Percentiles rank a stretch among this genome's conserved stretches.
These are phyloP conservation scores for Geotrichum fermentans DNA, from an alignment of 1,139 yeast genomes.

Conservation along the genomic window DNA sequence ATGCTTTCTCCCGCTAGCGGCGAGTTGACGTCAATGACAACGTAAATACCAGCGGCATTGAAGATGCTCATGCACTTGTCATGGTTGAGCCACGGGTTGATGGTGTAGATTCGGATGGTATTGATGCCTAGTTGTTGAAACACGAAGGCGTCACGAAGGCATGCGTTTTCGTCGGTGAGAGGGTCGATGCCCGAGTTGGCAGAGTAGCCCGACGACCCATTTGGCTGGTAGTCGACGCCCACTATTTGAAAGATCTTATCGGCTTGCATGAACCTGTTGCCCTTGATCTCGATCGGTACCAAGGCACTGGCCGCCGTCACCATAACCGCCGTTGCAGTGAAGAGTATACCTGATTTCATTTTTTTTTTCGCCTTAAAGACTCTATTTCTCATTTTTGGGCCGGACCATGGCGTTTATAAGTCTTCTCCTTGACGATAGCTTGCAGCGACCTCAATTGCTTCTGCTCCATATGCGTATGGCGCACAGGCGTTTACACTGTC, in stretches of 20 bases:
- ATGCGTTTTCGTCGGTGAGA: constrained; percentile 61
- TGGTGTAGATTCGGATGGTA: constrained; percentile 80
- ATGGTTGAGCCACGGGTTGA: constrained; percentile 78
- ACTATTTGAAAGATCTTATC: constrained; percentile 50
- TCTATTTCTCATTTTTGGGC: too few species aligned
- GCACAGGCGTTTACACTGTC: too few species aligned
- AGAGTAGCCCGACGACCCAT: constrained; percentile 60
- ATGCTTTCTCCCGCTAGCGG: constrained; percentile 74
- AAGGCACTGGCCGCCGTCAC: constrained; percentile 34
- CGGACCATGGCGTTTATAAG: too few species aligned
- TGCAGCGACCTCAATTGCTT: too few species aligned
- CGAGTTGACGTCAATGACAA: constrained; percentile 85
- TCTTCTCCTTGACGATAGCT: too few species aligned
- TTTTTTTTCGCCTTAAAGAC: too few species aligned
- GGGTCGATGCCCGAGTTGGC: constrained; percentile 54
- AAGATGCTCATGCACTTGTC: constrained; percentile 87
- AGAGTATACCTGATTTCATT: constrained; percentile 5
- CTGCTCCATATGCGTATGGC: too few species aligned
- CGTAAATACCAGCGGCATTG: constrained; percentile 87
- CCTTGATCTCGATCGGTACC: constrained; percentile 45
- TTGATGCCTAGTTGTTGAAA: constrained; percentile 75
- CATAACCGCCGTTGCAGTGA: constrained; percentile 6
- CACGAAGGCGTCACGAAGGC: constrained; percentile 75
- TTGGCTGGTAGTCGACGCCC: constrained; percentile 70
- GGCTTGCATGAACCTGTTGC: constrained; percentile 46